These are phyloP conservation scores for Pseudogymnoascus sp. DNA, from an alignment of 2,329 filamentous ascomycete species.

Conservation along the genomic window DNA sequence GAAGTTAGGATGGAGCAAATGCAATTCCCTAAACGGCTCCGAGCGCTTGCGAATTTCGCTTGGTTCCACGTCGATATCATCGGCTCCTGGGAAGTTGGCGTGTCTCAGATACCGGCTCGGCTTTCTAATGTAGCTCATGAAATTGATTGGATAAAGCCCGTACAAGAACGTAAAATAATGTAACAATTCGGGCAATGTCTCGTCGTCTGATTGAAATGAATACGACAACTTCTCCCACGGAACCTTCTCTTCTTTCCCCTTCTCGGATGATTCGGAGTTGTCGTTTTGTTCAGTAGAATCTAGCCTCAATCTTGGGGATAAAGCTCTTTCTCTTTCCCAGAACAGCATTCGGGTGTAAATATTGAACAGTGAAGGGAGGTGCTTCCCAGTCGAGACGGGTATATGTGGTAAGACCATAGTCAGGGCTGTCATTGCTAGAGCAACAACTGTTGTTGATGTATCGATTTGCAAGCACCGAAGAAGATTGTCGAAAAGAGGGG, in stretches of 20 bases:
- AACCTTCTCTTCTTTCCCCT: slow-evolving; percentile 25
- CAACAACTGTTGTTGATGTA: slow-evolving; percentile 69
- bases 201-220: slow-evolving; percentile 54
- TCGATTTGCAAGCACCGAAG: slow-evolving; percentile 69
- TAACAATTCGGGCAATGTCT: slow-evolving; percentile 57
- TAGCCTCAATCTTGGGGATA: slow-evolving; percentile 11
- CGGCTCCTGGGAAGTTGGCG: slow-evolving; percentile 59
- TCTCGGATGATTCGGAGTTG: slow-evolving; percentile 32
- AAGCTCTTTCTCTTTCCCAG: slow-evolving; percentile 49
- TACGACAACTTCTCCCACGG: slow-evolving; percentile 60
- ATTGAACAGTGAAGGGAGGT: slow-evolving; percentile 68
- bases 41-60: slow-evolving; percentile 69
- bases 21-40: slow-evolving; percentile 64
- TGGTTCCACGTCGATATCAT: slow-evolving; percentile 71
- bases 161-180: slow-evolving; percentile 78
- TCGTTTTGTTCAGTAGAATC: slow-evolving; percentile 25
- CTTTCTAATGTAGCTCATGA: slow-evolving; percentile 79
- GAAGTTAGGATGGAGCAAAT: slow-evolving; percentile 77
- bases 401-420: slow-evolving; percentile 81
- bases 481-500: slow-evolving; percentile 62
- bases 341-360: slow-evolving; percentile 74
- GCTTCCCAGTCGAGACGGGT: slow-evolving; percentile 60
- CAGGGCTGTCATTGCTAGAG: slow-evolving; percentile 63
- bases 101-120: slow-evolving; percentile 71
- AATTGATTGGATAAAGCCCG: slow-evolving; percentile 76